phyloP scores from a whole-genome alignment of 352 stramenopile genomes.

The Pythium myriotylum region DNA sequence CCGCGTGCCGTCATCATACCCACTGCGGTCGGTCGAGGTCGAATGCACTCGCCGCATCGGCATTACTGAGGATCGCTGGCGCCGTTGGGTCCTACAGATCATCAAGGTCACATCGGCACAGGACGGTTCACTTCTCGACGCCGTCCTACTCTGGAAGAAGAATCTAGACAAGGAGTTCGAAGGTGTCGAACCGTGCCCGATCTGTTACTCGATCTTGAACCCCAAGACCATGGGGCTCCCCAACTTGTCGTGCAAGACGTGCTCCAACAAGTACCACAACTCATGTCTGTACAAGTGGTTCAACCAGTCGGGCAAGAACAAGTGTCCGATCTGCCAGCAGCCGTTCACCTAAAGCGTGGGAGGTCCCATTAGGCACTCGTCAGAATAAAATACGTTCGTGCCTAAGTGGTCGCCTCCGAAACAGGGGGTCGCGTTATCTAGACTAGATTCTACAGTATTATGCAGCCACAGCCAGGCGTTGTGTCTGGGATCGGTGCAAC shows the following conservation, averaged over 20 bases:
- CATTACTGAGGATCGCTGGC: conserved; percentile 90
- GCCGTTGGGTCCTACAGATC: conserved; percentile 93
- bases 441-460: conserved; percentile 39
- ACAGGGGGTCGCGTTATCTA: not conserved
- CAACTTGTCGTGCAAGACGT: conserved; percentile 90
- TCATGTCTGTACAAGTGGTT: conserved; percentile 95
- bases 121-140: conserved; percentile 90
- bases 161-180: conserved; percentile 94
- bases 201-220: conserved; percentile 93
- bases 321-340: conserved; percentile 93
- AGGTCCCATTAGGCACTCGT: conserved; percentile 8
- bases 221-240: conserved; percentile 89
- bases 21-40: conserved; percentile 90
- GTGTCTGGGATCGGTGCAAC: conserved; percentile 28
- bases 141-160: conserved; percentile 91
- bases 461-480: conserved; percentile 62
- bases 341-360: conserved; percentile 62
- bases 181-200: conserved; percentile 91
- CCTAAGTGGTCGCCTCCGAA: conserved; percentile 15
- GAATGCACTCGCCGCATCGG: conserved; percentile 91
- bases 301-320: conserved; percentile 93
- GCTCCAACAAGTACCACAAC: conserved; percentile 93
- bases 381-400: conserved; percentile 30
- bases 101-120: conserved; percentile 88
- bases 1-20: conserved; percentile 85